Evolutionary conservation across 495 filamentous ascomycete species (phyloP).

Genomic region (Penicillium desertorum): DNA sequence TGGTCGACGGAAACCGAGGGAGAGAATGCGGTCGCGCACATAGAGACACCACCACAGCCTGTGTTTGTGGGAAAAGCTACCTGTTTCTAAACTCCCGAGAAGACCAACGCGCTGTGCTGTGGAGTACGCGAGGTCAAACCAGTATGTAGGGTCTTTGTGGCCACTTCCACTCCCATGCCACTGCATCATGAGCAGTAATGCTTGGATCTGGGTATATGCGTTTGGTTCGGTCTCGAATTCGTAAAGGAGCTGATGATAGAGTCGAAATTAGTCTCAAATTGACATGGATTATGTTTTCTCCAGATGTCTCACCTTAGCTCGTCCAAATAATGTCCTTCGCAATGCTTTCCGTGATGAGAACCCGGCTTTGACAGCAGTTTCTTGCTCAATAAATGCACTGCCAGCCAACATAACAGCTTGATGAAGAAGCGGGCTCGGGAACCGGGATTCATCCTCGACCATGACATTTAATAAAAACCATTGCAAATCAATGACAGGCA

Average conservation of each 20-base stretch:
- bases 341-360: slow-evolving; percentile 6
- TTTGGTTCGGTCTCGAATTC: slow-evolving; percentile 10
- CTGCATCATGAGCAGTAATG: slow-evolving; percentile 11
- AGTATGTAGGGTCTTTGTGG: slow-evolving; percentile 10
- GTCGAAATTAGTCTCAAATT: background rate
- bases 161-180: slow-evolving; percentile 10
- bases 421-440: slow-evolving; percentile 8
- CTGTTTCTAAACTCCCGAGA: slow-evolving; percentile 1
- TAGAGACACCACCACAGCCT: slow-evolving; percentile 16
- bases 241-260: slow-evolving; percentile 4
- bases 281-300: background rate
- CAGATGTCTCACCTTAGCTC: slow-evolving; percentile 3
- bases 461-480: slow-evolving; percentile 8
- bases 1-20: slow-evolving; percentile 9
- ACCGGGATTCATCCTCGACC: slow-evolving; percentile 8
- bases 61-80: slow-evolving; percentile 13
- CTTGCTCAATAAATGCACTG: slow-evolving; percentile 10
- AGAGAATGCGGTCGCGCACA: slow-evolving; percentile 12
- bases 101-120: slow-evolving; percentile 11
- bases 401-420: slow-evolving; percentile 10
- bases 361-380: background rate
- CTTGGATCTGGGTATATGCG: slow-evolving; percentile 13
- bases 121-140: slow-evolving; percentile 13
- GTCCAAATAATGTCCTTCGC: slow-evolving; percentile 4
- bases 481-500: slow-evolving; percentile 10